A percentile compares a stretch with the other conserved stretches of the same genome.
These are phyloP conservation scores for Setomelanomma holmii DNA, from an alignment of 2,329 filamentous ascomycete species.

Conservation along the genomic window DNA sequence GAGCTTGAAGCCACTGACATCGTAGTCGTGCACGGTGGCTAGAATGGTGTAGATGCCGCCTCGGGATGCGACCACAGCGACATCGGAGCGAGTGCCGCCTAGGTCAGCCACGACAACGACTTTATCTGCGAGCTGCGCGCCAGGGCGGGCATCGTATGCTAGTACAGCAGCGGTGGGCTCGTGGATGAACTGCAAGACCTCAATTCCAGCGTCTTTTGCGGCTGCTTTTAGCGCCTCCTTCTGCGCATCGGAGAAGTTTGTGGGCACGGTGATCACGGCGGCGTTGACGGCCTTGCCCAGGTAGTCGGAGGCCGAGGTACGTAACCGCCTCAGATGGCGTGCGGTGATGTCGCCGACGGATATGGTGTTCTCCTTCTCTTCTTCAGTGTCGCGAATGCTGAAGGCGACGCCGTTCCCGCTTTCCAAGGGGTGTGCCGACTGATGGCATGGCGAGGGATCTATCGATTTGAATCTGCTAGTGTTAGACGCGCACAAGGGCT, in stretches of 20 bases:
- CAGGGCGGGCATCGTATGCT: slow-evolving; percentile 87
- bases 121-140: slow-evolving; percentile 80
- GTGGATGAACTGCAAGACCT: slow-evolving; percentile 90
- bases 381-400: slow-evolving; percentile 76
- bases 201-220: slow-evolving; percentile 80
- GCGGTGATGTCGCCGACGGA: slow-evolving; percentile 82
- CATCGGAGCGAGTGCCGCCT: slow-evolving; percentile 90
- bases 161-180: slow-evolving; percentile 90
- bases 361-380: slow-evolving; percentile 66
- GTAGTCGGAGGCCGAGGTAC: slow-evolving; percentile 86
- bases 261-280: slow-evolving; percentile 93
- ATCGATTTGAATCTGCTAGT: slow-evolving; percentile 80
- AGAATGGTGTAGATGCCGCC: slow-evolving; percentile 96
- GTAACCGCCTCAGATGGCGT: slow-evolving; percentile 82
- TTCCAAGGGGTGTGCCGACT: slow-evolving; percentile 87
- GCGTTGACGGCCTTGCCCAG: slow-evolving; percentile 91
- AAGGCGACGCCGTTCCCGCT: slow-evolving; percentile 77
- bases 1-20: slow-evolving; percentile 83
- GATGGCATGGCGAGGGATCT: slow-evolving; percentile 93
- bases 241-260: slow-evolving; percentile 89
- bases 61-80: slow-evolving; percentile 86
- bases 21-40: slow-evolving; percentile 93
- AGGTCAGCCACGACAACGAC: slow-evolving; percentile 89
- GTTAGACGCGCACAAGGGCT: slow-evolving; percentile 22
- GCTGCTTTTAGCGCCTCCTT: slow-evolving; percentile 79